Conservation (phyloP, 345 rosid genomes). For the Sisymbrium altissimum region DNA sequence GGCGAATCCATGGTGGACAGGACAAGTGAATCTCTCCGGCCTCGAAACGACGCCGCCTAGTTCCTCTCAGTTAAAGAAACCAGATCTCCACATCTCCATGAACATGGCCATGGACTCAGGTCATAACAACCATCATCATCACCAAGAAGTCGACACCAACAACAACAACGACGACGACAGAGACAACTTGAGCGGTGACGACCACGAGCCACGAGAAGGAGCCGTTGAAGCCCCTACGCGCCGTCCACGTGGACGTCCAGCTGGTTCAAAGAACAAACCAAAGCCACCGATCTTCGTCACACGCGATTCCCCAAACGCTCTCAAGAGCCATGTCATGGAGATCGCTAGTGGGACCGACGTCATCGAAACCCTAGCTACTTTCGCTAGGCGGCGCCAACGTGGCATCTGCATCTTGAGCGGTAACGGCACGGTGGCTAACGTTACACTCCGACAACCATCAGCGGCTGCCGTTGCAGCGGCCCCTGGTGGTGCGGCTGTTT, state of each 20-base stretch:
- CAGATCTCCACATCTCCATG: constrained; percentile 74
- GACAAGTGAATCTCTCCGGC: constrained; percentile 53
- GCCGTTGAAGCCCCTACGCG: constrained; percentile 54
- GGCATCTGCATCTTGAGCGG: constrained; percentile 62
- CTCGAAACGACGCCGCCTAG: constrained; percentile 52
- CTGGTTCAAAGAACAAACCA: constrained; percentile 58
- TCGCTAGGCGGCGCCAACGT: constrained; percentile 53
- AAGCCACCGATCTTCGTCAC: constrained; percentile 72
- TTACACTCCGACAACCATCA: constrained; percentile 53
- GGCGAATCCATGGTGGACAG: constrained; percentile 83
- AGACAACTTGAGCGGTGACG: constrained; percentile 44
- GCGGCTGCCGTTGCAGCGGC: constrained; percentile 5
- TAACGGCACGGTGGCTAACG: constrained; percentile 60
- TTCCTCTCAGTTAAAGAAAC: constrained; percentile 61
- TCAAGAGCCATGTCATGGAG: constrained; percentile 65
- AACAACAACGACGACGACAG: constrained; percentile 32
- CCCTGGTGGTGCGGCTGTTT: constrained; percentile 35
- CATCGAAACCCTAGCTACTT: constrained; percentile 54
- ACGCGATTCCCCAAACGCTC: constrained; percentile 67
- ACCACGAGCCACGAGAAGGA: constrained; percentile 65
- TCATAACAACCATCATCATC: constrained; percentile 32
- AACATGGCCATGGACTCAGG: constrained; percentile 39
- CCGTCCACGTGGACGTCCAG: constrained; percentile 65
- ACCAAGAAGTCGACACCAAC: constrained; percentile 35
- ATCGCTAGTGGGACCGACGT: constrained; percentile 57